Percentiles rank a stretch among this genome's conserved stretches.
These are phyloP conservation scores for Eutrema salsugineum DNA, from an alignment of 441 rosid species.

Conservation along the genomic window DNA sequence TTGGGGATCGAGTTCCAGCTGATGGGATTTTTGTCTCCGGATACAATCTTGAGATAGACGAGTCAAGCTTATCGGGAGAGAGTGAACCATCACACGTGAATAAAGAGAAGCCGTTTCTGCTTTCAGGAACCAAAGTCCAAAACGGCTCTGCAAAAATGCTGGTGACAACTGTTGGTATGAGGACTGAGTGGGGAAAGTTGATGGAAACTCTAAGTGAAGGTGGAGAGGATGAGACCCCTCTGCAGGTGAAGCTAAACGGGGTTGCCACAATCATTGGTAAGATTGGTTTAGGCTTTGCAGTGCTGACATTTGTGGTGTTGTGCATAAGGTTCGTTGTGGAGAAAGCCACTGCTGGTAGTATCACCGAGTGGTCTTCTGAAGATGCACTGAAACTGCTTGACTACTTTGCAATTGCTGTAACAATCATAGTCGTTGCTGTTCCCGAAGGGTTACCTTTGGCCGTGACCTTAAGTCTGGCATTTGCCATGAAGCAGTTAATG, in stretches of 20 bases:
- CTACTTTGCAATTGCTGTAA: slow-evolving; percentile 49
- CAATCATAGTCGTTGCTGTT: slow-evolving; percentile 52
- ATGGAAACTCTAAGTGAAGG: slow-evolving; percentile 47
- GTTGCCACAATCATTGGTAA: slow-evolving; percentile 53
- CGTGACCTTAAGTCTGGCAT: slow-evolving; percentile 49
- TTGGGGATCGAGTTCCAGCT: slow-evolving; percentile 53
- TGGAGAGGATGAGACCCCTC: slow-evolving; percentile 52
- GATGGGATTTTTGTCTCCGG: slow-evolving; percentile 49
- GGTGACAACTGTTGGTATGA: slow-evolving; percentile 51
- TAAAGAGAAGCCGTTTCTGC: slow-evolving; percentile 41
- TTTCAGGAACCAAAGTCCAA: slow-evolving; percentile 48
- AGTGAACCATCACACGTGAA: slow-evolving; percentile 40
- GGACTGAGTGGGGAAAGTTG: slow-evolving; percentile 53
- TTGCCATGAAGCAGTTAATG: slow-evolving; percentile 51
- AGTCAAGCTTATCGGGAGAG: slow-evolving; percentile 49
- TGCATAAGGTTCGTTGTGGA: slow-evolving; percentile 36
- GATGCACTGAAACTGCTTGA: slow-evolving; percentile 42
- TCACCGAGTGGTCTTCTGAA: slow-evolving; percentile 38
- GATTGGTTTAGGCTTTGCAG: slow-evolving; percentile 43
- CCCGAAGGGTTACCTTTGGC: slow-evolving; percentile 58
- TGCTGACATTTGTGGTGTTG: slow-evolving; percentile 41
- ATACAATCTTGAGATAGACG: slow-evolving; percentile 46
- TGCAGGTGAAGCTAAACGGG: slow-evolving; percentile 52
- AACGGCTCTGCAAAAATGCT: slow-evolving; percentile 53
- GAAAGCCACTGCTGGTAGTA: slow-evolving; percentile 32